phyloP scores from a whole-genome alignment of 2,329 filamentous ascomycete genomes.

The Fusarium mangiferae region DNA sequence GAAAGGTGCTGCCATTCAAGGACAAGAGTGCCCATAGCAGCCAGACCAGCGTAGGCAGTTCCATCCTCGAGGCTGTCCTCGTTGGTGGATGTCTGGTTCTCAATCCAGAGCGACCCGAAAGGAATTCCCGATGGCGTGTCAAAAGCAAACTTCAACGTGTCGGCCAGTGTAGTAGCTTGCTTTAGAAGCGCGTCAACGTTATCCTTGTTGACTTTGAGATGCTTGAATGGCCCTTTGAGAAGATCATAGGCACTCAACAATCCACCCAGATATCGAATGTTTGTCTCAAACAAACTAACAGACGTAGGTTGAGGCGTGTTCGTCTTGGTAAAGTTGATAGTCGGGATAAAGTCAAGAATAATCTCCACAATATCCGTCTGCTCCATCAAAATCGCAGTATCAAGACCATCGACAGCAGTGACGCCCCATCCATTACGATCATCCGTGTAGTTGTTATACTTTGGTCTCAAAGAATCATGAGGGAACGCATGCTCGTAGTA shows the following conservation, averaged over 20 bases:
- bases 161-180: slow-evolving; percentile 73
- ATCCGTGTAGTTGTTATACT: slow-evolving; percentile 7
- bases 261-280: slow-evolving; percentile 64
- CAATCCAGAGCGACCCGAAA: background rate
- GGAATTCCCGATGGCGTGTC: slow-evolving; percentile 11
- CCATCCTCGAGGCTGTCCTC: background rate
- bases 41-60: background rate
- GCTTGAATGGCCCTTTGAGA: slow-evolving; percentile 49
- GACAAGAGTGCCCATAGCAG: slow-evolving; percentile 11
- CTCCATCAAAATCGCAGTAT: slow-evolving; percentile 24
- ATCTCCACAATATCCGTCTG: slow-evolving; percentile 17
- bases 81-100: slow-evolving; percentile 1
- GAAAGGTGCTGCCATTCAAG: slow-evolving; percentile 22
- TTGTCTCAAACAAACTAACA: slow-evolving; percentile 66
- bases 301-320: slow-evolving; percentile 34
- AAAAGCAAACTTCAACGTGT: slow-evolving; percentile 34
- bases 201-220: slow-evolving; percentile 50
- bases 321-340: slow-evolving; percentile 9
- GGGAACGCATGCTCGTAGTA: slow-evolving; percentile 8
- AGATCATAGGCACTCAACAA: slow-evolving; percentile 62
- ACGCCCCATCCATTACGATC: slow-evolving; percentile 24
- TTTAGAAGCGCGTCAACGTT: slow-evolving; percentile 63
- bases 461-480: slow-evolving; percentile 5
- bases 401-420: slow-evolving; percentile 18
- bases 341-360: slow-evolving; percentile 10